These are phyloP conservation scores for Otatea glauca DNA, from an alignment of 176 grass and related monocot species.

Conservation along the genomic window DNA sequence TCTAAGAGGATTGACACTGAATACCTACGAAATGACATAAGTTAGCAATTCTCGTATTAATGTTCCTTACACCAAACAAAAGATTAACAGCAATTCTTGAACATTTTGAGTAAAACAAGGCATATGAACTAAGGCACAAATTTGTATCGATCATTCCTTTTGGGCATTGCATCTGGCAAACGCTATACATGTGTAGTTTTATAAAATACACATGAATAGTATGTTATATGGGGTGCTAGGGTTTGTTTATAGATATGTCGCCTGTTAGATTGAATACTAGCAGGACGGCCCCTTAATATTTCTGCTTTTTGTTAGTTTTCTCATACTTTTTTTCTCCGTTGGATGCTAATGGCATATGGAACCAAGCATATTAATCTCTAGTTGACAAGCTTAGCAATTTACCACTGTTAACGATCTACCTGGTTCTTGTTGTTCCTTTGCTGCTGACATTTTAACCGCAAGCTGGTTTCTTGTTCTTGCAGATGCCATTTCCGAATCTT, in stretches of 20 bases:
- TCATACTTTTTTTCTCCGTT: not conserved
- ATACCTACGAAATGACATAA: not conserved
- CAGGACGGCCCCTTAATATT: not conserved
- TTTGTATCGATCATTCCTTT: not conserved
- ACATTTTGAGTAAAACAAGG: not conserved
- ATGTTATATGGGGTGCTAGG: not conserved
- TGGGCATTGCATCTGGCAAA: conserved; percentile 11
- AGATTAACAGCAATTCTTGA: not conserved
- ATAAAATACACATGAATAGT: not conserved
- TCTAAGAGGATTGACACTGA: not conserved
- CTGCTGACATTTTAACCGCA: not conserved
- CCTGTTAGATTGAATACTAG: not conserved
- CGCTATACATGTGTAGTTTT: not conserved
- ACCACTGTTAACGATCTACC: not conserved
- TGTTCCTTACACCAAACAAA: not conserved
- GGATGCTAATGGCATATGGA: conserved; percentile 1
- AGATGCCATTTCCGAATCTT: conserved; percentile 63
- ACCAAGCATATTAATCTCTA: conserved; percentile 10
- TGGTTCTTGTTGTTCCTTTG: not conserved
- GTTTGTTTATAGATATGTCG: not conserved
- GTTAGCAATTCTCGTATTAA: not conserved
- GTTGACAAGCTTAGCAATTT: not conserved
- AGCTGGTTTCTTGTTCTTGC: conserved; percentile 18
- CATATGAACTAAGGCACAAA: not conserved
- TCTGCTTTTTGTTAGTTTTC: conserved; percentile 35